A percentile compares a stretch with the other conserved stretches of the same genome.
Evolutionary conservation across 768 basidiomycete genomes (phyloP).

Genomic region (Kwoniella sp.): DNA sequence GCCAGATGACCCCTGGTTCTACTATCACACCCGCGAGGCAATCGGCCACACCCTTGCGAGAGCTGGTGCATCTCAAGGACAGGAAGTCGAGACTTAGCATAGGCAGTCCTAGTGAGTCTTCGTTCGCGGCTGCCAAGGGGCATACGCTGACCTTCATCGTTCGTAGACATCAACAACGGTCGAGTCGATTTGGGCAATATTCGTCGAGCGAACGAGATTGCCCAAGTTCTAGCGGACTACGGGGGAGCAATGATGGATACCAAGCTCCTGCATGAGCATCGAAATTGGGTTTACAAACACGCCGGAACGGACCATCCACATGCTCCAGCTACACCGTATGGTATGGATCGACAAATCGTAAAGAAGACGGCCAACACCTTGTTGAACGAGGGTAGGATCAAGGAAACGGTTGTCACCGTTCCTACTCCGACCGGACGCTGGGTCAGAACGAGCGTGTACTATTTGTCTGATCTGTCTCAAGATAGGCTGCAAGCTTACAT

Average conservation of each 20-base stretch:
- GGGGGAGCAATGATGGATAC: conserved; percentile 31
- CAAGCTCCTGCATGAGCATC: conserved; percentile 28
- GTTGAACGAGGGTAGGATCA: conserved; percentile 69
- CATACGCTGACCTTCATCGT: background rate
- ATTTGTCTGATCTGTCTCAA: conserved; percentile 65
- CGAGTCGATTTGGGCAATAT: conserved; percentile 34
- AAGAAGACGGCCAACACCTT: conserved; percentile 65
- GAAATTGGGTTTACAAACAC: conserved; percentile 30
- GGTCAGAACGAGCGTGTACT: conserved; percentile 66
- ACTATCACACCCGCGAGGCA: background rate
- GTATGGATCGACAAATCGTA: conserved; percentile 62
- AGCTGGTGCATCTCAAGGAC: background rate
- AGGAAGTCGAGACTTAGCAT: background rate
- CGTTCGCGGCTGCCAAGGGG: background rate
- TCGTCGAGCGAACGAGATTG: conserved; percentile 34
- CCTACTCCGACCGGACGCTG: conserved; percentile 64
- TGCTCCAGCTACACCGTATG: conserved; percentile 31
- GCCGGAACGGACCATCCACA: conserved; percentile 41
- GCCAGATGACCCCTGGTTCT: background rate
- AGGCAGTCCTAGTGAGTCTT: background rate
- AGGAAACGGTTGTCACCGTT: conserved; percentile 68
- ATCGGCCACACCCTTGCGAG: conserved; percentile 13
- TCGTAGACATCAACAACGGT: background rate
- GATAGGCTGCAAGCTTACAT: conserved; percentile 66
- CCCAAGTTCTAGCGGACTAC: conserved; percentile 28